phyloP scores from a whole-genome alignment of 139 green algal genomes.

The Chlorella ohadii region DNA sequence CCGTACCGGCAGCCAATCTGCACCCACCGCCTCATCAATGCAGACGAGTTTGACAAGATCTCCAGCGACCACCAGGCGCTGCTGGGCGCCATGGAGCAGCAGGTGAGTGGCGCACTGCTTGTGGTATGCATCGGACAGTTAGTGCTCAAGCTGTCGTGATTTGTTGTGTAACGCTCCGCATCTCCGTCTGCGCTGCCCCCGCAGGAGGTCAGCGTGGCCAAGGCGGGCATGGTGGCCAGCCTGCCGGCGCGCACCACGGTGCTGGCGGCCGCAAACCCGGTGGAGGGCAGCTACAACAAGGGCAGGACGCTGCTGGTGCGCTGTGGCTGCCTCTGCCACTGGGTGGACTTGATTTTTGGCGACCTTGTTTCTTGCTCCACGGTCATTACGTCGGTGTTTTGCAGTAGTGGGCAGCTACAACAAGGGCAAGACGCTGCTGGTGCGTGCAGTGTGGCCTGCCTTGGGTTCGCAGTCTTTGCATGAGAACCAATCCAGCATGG shows the following conservation, averaged over 20 bases:
- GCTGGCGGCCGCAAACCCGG: slow-evolving; percentile 89
- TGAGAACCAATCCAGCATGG: too few relatives aligned
- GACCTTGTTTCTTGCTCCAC: too few relatives aligned
- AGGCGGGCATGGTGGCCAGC: slow-evolving; percentile 89
- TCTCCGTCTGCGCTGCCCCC: too few relatives aligned
- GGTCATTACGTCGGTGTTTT: too few relatives aligned
- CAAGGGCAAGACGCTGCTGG: slow-evolving; percentile 64
- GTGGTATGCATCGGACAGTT: too few relatives aligned
- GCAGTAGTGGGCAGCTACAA: slow-evolving; percentile 87
- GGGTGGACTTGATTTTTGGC: too few relatives aligned
- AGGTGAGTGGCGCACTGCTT: slow-evolving; percentile 10
- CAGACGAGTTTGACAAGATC: slow-evolving; percentile 98
- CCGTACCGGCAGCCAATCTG: too few relatives aligned
- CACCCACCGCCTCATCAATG: too few relatives aligned
- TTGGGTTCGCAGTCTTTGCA: too few relatives aligned
- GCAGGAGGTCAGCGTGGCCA: slow-evolving; percentile 81
- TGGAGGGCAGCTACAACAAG: slow-evolving; percentile 84
- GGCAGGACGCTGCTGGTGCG: slow-evolving; percentile 61
- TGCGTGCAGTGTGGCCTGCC: background rate
- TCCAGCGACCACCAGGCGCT: slow-evolving; percentile 61
- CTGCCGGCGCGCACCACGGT: slow-evolving; percentile 91
- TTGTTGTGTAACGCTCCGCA: too few relatives aligned
- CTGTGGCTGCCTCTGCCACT: background rate
- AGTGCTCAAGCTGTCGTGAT: too few relatives aligned
- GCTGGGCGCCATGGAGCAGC: slow-evolving; percentile 96